Conservation (phyloP, 148 eudicot genomes). For the Hydrangea macrophylla region DNA sequence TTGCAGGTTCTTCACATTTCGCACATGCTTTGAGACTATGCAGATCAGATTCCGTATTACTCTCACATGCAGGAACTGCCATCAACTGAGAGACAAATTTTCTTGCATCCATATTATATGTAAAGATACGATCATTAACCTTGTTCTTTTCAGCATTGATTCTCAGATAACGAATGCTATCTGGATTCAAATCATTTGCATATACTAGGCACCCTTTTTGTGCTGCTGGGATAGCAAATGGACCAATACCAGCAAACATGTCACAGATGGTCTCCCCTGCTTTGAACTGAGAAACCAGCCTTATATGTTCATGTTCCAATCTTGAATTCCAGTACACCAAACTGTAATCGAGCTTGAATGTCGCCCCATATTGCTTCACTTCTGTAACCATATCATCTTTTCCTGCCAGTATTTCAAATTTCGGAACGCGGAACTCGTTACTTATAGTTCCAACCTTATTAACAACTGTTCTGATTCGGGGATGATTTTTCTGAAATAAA, state of each 20-base stretch:
- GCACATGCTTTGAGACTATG: slow-evolving; percentile 25
- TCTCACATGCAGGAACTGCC: slow-evolving; percentile 50
- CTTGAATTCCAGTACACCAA: slow-evolving; percentile 99
- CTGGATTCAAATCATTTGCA: slow-evolving; percentile 96
- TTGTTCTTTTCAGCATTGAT: slow-evolving; percentile 84
- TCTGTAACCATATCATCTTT: slow-evolving; percentile 84
- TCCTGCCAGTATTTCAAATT: slow-evolving; percentile 88
- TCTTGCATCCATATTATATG: slow-evolving; percentile 84
- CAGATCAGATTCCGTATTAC: slow-evolving; percentile 26
- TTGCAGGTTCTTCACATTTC: slow-evolving; percentile 17
- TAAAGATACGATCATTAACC: slow-evolving; percentile 55
- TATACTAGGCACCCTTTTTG: slow-evolving; percentile 88
- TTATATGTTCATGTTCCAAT: slow-evolving; percentile 92
- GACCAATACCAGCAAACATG: slow-evolving; percentile 99
- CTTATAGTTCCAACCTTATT: slow-evolving; percentile 88
- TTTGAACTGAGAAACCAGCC: slow-evolving; percentile 72
- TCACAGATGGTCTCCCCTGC: slow-evolving; percentile 83
- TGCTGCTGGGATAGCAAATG: slow-evolving; percentile 97
- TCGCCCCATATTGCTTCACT: slow-evolving; percentile 91
- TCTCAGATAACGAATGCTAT: slow-evolving; percentile 69
- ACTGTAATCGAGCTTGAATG: slow-evolving; percentile 89
- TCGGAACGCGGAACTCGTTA: slow-evolving; percentile 95
- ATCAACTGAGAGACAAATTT: slow-evolving; percentile 63
- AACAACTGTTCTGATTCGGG: slow-evolving; percentile 80
- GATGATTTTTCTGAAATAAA: slow-evolving; percentile 75